A percentile compares a stretch with the other conserved stretches of the same genome.
phyloP scores from a whole-genome alignment of 1,139 yeast genomes.

The Citeromyces siamensis region DNA sequence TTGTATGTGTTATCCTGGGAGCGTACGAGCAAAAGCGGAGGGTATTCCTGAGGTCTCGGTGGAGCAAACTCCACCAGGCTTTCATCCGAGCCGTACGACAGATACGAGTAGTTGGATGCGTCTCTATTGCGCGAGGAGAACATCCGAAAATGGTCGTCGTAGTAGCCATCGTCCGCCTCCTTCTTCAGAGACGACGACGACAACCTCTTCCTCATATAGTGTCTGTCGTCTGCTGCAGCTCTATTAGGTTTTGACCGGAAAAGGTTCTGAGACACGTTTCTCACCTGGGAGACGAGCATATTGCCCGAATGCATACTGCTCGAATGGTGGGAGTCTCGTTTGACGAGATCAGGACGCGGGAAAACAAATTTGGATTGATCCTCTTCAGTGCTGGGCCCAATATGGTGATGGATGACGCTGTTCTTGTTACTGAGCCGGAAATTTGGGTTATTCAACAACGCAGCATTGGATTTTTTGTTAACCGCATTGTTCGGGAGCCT shows the following conservation, averaged over 20 bases:
- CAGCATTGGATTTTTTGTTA: constrained; percentile 1
- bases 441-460: neutral
- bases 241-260: constrained; percentile 8
- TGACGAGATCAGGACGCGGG: neutral
- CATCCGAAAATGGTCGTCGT: constrained; percentile 1
- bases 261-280: constrained; percentile 14
- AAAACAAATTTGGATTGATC: neutral
- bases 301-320: too few species aligned
- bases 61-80: neutral
- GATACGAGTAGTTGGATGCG: neutral
- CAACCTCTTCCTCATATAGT: constrained; percentile 3
- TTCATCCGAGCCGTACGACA: constrained; percentile 2
- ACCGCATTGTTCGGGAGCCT: neutral
- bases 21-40: neutral
- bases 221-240: neutral
- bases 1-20: constrained; percentile 5
- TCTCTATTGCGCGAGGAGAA: neutral
- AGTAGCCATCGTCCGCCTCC: constrained; percentile 8
- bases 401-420: constrained; percentile 1
- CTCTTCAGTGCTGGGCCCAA: neutral
- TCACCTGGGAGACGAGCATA: constrained; percentile 13
- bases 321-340: neutral
- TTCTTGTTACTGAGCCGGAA: constrained; percentile 3
- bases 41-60: neutral
- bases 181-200: constrained; percentile 7